A percentile compares a stretch with the other conserved stretches of the same genome.
These are phyloP conservation scores for Trametes sp. DNA, from an alignment of 1,284 basidiomycete species.

Conservation along the genomic window DNA sequence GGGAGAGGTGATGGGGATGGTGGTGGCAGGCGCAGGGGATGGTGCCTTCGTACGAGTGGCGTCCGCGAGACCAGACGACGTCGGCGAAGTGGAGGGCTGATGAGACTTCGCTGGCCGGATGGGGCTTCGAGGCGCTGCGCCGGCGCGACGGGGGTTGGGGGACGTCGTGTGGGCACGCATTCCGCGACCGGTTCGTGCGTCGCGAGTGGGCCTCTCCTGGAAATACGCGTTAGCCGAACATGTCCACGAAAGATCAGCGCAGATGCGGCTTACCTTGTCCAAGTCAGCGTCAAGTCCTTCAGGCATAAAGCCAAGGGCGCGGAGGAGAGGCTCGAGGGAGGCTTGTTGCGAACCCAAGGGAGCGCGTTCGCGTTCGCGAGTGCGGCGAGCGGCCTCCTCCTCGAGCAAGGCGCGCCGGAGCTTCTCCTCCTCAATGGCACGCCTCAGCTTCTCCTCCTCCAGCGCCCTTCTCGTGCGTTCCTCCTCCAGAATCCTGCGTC, in stretches of 20 bases:
- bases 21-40: constrained; percentile 13
- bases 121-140: constrained; percentile 21
- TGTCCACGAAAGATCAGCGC: background rate
- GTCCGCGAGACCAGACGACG: background rate
- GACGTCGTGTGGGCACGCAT: constrained; percentile 14
- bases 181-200: constrained; percentile 5
- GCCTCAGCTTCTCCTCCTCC: constrained; percentile 29
- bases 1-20: constrained; percentile 23
- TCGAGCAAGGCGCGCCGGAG: constrained; percentile 24
- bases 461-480: constrained; percentile 23
- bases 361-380: constrained; percentile 24
- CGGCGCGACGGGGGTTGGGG: constrained; percentile 8
- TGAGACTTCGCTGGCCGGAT: constrained; percentile 15
- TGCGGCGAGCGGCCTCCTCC: constrained; percentile 25
- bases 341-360: constrained; percentile 22
- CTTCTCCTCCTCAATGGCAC: constrained; percentile 26
- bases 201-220: constrained; percentile 22
- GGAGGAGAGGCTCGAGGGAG: constrained; percentile 34
- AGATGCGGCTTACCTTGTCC: constrained; percentile 20
- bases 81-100: constrained; percentile 9
- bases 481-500: constrained; percentile 31
- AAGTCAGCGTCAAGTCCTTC: constrained; percentile 18
- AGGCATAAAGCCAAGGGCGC: constrained; percentile 34
- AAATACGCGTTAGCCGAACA: background rate
- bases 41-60: background rate